Evolutionary conservation across 352 stramenopile genomes (phyloP).

Genomic region (Phytophthora palmivora): DNA sequence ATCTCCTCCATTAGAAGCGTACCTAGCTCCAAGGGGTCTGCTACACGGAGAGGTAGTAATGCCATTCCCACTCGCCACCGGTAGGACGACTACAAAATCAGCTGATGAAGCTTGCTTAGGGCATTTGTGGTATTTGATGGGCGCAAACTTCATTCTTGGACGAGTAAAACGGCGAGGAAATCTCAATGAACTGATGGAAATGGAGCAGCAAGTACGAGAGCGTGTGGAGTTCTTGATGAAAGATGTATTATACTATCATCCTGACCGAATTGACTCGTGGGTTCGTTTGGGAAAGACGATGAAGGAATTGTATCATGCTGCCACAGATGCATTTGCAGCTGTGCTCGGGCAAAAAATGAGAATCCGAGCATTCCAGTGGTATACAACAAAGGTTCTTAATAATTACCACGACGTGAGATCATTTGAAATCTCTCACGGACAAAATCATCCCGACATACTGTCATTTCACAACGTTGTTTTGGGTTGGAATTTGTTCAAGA

Average conservation of each 20-base stretch:
- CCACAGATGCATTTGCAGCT: conserved; percentile 65
- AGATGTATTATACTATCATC: conserved; percentile 69
- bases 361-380: conserved; percentile 46
- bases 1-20: conserved; percentile 34
- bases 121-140: conserved; percentile 78
- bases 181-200: conserved; percentile 58
- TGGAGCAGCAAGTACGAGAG: conserved; percentile 67
- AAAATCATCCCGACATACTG: neutral
- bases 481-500: conserved; percentile 55
- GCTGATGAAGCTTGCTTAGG: conserved; percentile 45
- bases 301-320: conserved; percentile 74
- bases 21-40: conserved; percentile 46
- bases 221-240: conserved; percentile 63
- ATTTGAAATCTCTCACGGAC: neutral
- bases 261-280: conserved; percentile 71
- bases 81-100: neutral
- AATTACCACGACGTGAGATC: neutral
- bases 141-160: conserved; percentile 73
- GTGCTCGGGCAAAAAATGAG: conserved; percentile 55
- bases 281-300: conserved; percentile 68
- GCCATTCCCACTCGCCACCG: conserved; percentile 23
- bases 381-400: conserved; percentile 22
- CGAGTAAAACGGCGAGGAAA: conserved; percentile 70
- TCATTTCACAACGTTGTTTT: conserved; percentile 56
- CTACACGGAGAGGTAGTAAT: conserved; percentile 34